Evolutionary conservation across 2,329 filamentous ascomycete species (phyloP).

Genomic region (Verruconis gallopava): DNA sequence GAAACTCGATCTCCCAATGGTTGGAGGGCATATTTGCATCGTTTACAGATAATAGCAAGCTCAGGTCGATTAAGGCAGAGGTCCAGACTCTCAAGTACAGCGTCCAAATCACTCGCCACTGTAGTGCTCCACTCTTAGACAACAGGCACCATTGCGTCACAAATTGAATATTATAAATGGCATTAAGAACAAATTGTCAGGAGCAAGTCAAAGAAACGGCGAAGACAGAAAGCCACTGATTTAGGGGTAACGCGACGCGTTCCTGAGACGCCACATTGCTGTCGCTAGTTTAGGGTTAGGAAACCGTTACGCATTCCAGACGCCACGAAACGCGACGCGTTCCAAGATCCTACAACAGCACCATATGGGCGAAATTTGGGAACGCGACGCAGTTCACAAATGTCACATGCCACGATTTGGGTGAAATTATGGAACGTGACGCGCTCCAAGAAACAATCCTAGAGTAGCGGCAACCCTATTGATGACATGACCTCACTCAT

Average conservation of each 20-base stretch:
- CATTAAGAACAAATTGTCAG: neutral
- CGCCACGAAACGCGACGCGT: neutral
- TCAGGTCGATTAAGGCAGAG: neutral
- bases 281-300: neutral
- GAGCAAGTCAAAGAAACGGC: neutral
- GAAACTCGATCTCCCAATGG: neutral
- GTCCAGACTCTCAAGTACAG: neutral
- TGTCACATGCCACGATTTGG: too few relatives aligned
- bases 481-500: too few relatives aligned
- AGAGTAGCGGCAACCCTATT: too few relatives aligned
- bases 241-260: neutral
- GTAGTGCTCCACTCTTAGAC: neutral
- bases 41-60: neutral
- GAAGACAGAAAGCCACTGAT: neutral
- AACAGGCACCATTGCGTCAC: neutral
- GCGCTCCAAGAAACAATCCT: neutral
- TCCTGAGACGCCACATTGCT: neutral
- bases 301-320: neutral
- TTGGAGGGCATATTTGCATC: neutral
- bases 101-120: neutral
- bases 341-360: neutral
- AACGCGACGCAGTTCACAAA: neutral
- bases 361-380: neutral
- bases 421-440: neutral
- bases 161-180: neutral